Conservation (phyloP, 495 filamentous ascomycete species). For the Penicillium lagena region DNA sequence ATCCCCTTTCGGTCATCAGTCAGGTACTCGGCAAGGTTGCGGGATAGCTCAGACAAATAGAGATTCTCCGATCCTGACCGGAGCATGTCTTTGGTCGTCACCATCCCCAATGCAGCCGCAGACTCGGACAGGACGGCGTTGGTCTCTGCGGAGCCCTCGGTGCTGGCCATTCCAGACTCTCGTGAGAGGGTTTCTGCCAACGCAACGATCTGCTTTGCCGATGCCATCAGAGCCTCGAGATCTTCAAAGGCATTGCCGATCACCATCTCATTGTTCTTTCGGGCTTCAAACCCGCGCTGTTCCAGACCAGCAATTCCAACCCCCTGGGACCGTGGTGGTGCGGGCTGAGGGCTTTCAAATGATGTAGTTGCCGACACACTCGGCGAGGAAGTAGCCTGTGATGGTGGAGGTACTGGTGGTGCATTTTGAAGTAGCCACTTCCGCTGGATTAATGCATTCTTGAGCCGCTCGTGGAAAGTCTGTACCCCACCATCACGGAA, state of each 20-base stretch:
- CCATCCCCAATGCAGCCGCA: slow-evolving; percentile 75
- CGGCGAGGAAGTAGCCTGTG: slow-evolving; percentile 24
- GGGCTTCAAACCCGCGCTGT: slow-evolving; percentile 69
- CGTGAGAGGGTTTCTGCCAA: slow-evolving; percentile 83
- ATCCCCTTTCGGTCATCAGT: slow-evolving; percentile 84
- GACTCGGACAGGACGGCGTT: slow-evolving; percentile 75
- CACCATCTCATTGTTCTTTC: slow-evolving; percentile 85
- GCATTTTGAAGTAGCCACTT: slow-evolving; percentile 95
- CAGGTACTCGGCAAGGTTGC: slow-evolving; percentile 88
- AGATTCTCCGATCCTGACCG: slow-evolving; percentile 51
- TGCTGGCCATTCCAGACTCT: slow-evolving; percentile 53
- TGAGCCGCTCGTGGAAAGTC: slow-evolving; percentile 83
- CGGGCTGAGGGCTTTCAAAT: slow-evolving; percentile 13
- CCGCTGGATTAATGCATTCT: slow-evolving; percentile 77
- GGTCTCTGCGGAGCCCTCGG: slow-evolving; percentile 54
- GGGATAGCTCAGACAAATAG: slow-evolving; percentile 71
- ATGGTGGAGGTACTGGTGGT: slow-evolving; percentile 75
- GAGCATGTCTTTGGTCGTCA: slow-evolving; percentile 91
- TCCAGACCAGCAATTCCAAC: slow-evolving; percentile 94
- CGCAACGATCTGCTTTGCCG: slow-evolving; percentile 89
- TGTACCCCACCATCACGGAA: slow-evolving; percentile 87
- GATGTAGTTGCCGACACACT: slow-evolving; percentile 12
- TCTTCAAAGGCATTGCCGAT: slow-evolving; percentile 96
- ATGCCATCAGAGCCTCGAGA: slow-evolving; percentile 92
- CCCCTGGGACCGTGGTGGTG: slow-evolving; percentile 46